These are phyloP conservation scores for Bipolaris victoriae DNA, from an alignment of 2,329 filamentous ascomycete species.

Conservation along the genomic window DNA sequence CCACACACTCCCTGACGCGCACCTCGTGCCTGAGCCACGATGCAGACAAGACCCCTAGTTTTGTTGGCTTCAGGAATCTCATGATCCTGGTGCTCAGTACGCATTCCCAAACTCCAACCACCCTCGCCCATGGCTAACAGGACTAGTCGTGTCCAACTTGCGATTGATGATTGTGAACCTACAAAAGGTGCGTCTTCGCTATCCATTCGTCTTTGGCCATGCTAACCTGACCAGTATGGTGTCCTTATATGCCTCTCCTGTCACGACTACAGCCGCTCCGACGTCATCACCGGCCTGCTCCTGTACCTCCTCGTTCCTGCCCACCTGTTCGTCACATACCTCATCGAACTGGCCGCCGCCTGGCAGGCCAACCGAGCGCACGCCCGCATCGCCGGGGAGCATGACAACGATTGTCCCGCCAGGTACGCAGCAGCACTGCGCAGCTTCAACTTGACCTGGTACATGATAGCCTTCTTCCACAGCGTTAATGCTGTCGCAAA, in stretches of 20 bases:
- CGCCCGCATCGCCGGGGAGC: slow-evolving; percentile 57
- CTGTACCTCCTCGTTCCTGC: slow-evolving; percentile 89
- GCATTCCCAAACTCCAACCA: slow-evolving; percentile 32
- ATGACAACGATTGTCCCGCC: slow-evolving; percentile 58
- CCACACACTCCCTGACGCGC: slow-evolving; percentile 74
- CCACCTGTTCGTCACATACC: slow-evolving; percentile 86
- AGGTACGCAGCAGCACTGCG: slow-evolving; percentile 66
- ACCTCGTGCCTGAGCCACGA: slow-evolving; percentile 89
- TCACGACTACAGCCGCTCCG: slow-evolving; percentile 82
- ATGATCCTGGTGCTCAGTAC: slow-evolving; percentile 91
- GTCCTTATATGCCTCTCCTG: slow-evolving; percentile 91
- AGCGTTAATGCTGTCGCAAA: slow-evolving; percentile 82
- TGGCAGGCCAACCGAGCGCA: slow-evolving; percentile 75
- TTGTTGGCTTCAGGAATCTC: slow-evolving; percentile 91
- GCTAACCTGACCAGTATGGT: slow-evolving; percentile 70
- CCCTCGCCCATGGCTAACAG: slow-evolving; percentile 28
- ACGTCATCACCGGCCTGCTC: slow-evolving; percentile 74
- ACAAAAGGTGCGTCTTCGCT: slow-evolving; percentile 70
- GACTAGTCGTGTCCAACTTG: slow-evolving; percentile 84
- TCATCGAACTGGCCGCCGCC: slow-evolving; percentile 85
- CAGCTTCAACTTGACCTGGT: slow-evolving; percentile 77
- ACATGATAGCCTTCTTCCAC: slow-evolving; percentile 78
- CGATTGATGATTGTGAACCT: slow-evolving; percentile 96
- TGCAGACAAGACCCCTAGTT: slow-evolving; percentile 74
- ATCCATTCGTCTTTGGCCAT: slow-evolving; percentile 12